Evolutionary conservation across 108 stramenopile genomes (phyloP).

Genomic region (Chaetoceros muelleri): DNA sequence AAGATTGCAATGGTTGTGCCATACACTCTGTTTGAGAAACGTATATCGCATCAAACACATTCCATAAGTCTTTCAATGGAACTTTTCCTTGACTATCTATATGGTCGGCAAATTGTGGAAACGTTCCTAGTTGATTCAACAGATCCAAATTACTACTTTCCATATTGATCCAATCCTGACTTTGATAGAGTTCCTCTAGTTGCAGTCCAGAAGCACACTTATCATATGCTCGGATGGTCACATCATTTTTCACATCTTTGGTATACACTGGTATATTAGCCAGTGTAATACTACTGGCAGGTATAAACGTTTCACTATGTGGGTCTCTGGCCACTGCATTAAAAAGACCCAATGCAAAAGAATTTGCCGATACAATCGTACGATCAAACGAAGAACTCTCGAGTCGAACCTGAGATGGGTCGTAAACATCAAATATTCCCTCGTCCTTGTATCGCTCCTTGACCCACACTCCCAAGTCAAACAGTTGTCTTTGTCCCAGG

Average conservation of each 20-base stretch:
- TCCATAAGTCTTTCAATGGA: slow-evolving; percentile 22
- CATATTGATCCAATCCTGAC: slow-evolving; percentile 11
- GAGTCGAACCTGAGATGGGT: slow-evolving; percentile 10
- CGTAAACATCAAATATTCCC: slow-evolving; percentile 3
- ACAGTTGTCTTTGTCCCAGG: slow-evolving; percentile 24
- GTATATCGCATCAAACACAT: slow-evolving; percentile 28
- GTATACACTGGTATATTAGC: slow-evolving; percentile 28
- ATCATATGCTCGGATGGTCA: slow-evolving; percentile 27
- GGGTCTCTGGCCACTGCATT: too few relatives aligned
- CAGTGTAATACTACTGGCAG: too few relatives aligned
- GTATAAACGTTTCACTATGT: too few relatives aligned
- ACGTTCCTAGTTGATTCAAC: slow-evolving; percentile 14
- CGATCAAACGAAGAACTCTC: slow-evolving; percentile 31
- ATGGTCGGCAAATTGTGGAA: slow-evolving; percentile 12
- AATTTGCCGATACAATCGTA: slow-evolving; percentile 33
- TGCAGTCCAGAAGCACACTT: slow-evolving; percentile 24
- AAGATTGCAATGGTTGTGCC: neutral
- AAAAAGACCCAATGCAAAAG: slow-evolving; percentile 27
- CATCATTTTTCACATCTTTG: slow-evolving; percentile 15
- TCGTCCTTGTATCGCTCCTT: slow-evolving; percentile 19
- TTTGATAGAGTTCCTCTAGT: slow-evolving; percentile 19
- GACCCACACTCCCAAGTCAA: slow-evolving; percentile 25
- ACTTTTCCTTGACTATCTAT: slow-evolving; percentile 12
- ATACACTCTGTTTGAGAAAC: slow-evolving; percentile 30
- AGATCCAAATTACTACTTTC: slow-evolving; percentile 15